Percentiles rank a stretch among this genome's conserved stretches.
Conservation (phyloP, 768 basidiomycete genomes). For the Gloeostereum incarnatum region DNA sequence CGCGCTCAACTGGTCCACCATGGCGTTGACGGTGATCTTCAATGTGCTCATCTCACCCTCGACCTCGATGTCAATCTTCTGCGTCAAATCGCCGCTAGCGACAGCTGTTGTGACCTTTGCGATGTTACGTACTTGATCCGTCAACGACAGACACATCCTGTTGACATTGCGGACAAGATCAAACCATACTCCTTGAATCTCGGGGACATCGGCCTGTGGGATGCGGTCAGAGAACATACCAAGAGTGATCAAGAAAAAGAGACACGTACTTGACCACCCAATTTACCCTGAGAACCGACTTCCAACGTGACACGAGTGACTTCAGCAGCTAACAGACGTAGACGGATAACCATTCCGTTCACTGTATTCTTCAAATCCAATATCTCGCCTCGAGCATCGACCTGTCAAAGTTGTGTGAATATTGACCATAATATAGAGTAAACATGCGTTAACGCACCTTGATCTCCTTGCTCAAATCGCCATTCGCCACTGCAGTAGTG, state of each 20-base stretch:
- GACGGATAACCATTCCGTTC: constrained; percentile 48
- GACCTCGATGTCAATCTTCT: constrained; percentile 62
- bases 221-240: constrained; percentile 81
- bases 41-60: constrained; percentile 67
- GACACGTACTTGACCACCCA: constrained; percentile 76
- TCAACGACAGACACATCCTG: constrained; percentile 68
- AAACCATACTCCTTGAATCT: constrained; percentile 89
- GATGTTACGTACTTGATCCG: constrained; percentile 61
- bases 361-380: constrained; percentile 66
- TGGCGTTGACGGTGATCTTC: constrained; percentile 59
- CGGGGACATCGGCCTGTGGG: constrained; percentile 82
- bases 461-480: constrained; percentile 91
- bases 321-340: constrained; percentile 62
- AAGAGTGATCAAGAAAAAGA: constrained; percentile 76
- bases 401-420: no score
- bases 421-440: no score
- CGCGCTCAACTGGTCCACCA: constrained; percentile 62
- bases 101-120: constrained; percentile 67
- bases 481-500: constrained; percentile 90
- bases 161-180: constrained; percentile 76
- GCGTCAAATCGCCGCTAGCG: constrained; percentile 55
- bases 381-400: constrained; percentile 87
- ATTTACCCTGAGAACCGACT: constrained; percentile 82
- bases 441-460: no score
- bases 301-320: constrained; percentile 80